Evolutionary conservation across 768 basidiomycete species (phyloP).

Genomic region (Mycena belliarum): DNA sequence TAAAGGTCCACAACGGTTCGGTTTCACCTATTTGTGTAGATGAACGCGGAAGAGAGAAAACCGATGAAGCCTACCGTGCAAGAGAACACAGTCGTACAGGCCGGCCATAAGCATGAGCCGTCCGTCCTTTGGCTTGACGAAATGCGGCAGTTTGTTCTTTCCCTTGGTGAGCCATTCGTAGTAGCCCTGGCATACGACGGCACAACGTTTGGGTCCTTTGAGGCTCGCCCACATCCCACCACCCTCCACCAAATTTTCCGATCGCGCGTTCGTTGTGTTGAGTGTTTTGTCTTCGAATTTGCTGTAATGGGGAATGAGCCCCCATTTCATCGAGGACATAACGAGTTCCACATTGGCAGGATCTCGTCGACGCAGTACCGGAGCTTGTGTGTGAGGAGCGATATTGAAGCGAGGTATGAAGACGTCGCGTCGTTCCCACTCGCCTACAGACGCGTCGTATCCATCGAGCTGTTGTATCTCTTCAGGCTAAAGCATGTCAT

Average conservation of each 20-base stretch:
- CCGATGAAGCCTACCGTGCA: conserved; percentile 51
- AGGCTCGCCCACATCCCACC: conserved; percentile 85
- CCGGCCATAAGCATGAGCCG: conserved; percentile 85
- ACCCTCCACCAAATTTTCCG: conserved; percentile 75
- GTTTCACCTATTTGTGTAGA: conserved; percentile 42
- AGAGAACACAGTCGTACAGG: conserved; percentile 72
- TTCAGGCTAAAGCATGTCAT: conserved; percentile 31
- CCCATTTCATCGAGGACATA: conserved; percentile 90
- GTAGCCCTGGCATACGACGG: conserved; percentile 86
- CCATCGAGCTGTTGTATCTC: conserved; percentile 47
- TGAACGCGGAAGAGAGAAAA: not conserved
- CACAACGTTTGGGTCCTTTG: conserved; percentile 81
- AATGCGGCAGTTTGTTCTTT: conserved; percentile 79
- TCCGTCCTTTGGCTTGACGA: conserved; percentile 66
- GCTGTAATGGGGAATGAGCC: conserved; percentile 82
- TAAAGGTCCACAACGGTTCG: conserved; percentile 74
- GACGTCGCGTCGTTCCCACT: conserved; percentile 61
- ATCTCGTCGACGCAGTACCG: conserved; percentile 61
- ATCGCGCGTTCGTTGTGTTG: conserved; percentile 89
- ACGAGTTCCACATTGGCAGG: conserved; percentile 37
- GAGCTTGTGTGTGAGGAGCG: conserved; percentile 77
- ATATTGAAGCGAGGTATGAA: conserved; percentile 79
- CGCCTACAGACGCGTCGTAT: conserved; percentile 44
- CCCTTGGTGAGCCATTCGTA: conserved; percentile 94
- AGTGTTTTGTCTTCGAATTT: conserved; percentile 78